These are phyloP conservation scores for Diaporthe citri DNA, from an alignment of 2,329 filamentous ascomycete species.

Conservation along the genomic window DNA sequence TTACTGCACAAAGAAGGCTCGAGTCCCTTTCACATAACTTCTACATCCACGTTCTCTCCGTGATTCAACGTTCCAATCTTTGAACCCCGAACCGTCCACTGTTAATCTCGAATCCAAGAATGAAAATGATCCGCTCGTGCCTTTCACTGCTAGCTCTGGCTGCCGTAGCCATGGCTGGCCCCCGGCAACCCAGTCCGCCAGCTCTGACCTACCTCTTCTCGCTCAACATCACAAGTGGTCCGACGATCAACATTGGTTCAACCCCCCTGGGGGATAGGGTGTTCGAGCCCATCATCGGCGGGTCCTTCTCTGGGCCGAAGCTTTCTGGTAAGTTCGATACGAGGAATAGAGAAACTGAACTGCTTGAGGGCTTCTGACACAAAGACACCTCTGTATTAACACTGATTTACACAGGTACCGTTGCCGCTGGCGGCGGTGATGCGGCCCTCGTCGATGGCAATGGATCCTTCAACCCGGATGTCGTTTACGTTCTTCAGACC, in stretches of 20 bases:
- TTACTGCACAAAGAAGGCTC: not conserved
- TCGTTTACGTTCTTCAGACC: conserved; percentile 54
- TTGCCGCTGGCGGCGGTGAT: conserved; percentile 50
- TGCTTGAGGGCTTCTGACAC: not conserved
- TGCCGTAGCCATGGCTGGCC: conserved; percentile 14
- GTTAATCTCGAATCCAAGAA: not conserved
- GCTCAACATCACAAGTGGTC: conserved; percentile 44
- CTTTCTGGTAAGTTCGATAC: conserved; percentile 43
- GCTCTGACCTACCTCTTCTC: conserved; percentile 45
- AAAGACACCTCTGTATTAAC: not conserved
- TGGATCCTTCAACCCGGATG: conserved; percentile 54
- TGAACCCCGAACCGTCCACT: no score
- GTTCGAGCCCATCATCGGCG: conserved; percentile 53
- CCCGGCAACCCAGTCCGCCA: not conserved
- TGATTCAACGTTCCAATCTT: not conserved
- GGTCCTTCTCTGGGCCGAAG: conserved; percentile 52
- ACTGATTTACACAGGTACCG: conserved; percentile 42
- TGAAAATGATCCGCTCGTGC: not conserved
- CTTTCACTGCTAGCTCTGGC: conserved; percentile 12
- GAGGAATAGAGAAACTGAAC: not conserved
- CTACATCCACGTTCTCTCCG: not conserved
- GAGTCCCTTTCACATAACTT: not conserved
- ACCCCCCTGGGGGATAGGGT: conserved; percentile 44
- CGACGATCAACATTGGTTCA: conserved; percentile 43
- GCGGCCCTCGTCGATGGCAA: conserved; percentile 53